Conservation (phyloP, 306 rosid species). For the Inga oerstediana region DNA sequence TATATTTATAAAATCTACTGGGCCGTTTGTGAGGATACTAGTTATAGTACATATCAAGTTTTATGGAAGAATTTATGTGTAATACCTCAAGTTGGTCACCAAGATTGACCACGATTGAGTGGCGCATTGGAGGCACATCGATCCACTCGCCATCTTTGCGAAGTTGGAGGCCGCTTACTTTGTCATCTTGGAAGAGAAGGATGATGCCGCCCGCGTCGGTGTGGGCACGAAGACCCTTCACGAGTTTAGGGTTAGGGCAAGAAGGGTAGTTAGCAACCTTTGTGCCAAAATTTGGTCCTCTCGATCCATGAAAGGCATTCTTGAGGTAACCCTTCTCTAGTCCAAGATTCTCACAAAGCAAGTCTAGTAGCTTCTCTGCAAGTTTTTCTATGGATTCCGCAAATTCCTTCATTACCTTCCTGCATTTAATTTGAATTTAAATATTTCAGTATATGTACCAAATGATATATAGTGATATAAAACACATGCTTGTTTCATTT, state of each 20-base stretch:
- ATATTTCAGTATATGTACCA: background rate
- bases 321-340: slow-evolving; percentile 31
- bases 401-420: slow-evolving; percentile 57
- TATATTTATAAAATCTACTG: too few species aligned
- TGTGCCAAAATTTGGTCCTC: slow-evolving; percentile 66
- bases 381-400: slow-evolving; percentile 46
- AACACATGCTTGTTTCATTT: too few species aligned
- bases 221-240: slow-evolving; percentile 74
- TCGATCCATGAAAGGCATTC: slow-evolving; percentile 55
- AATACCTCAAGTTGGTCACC: slow-evolving; percentile 66
- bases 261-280: slow-evolving; percentile 70
- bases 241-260: slow-evolving; percentile 58
- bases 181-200: slow-evolving; percentile 69
- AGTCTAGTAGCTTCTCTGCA: slow-evolving; percentile 59
- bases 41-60: too few species aligned
- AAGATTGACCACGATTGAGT: slow-evolving; percentile 62
- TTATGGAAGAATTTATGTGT: too few species aligned
- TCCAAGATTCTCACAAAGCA: slow-evolving; percentile 70
- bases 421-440: slow-evolving; percentile 6
- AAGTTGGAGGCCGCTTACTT: slow-evolving; percentile 66
- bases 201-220: slow-evolving; percentile 73
- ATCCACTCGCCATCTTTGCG: slow-evolving; percentile 62
- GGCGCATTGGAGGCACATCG: slow-evolving; percentile 66
- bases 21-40: too few species aligned
- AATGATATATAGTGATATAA: too few species aligned